Conservation (phyloP, 2,329 filamentous ascomycete species). For the Phoma sp. region DNA sequence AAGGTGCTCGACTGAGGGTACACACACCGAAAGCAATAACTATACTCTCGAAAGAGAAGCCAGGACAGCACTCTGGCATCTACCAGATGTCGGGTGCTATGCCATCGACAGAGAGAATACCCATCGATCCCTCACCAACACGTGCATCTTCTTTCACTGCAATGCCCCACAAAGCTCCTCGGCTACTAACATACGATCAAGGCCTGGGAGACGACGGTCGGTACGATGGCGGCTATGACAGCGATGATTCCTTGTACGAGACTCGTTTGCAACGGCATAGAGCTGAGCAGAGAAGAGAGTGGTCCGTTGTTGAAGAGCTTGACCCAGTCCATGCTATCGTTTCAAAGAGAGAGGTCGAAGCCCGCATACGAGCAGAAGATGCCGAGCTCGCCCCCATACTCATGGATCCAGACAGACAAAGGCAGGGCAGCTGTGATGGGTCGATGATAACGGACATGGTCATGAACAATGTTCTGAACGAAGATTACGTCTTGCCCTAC, state of each 20-base stretch:
- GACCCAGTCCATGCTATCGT: slow-evolving; percentile 9
- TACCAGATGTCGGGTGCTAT: slow-evolving; percentile 11
- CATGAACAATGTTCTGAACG: slow-evolving; percentile 25
- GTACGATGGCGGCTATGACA: slow-evolving; percentile 9
- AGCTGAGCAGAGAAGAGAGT: slow-evolving; percentile 4
- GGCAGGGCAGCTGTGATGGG: slow-evolving; percentile 29
- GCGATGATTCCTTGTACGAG: slow-evolving; percentile 10
- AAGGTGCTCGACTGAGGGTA: slow-evolving; percentile 6
- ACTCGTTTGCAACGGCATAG: slow-evolving; percentile 5
- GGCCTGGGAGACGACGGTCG: not conserved
- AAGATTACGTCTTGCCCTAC: slow-evolving; percentile 25
- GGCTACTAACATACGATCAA: not conserved
- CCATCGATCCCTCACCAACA: slow-evolving; percentile 2
- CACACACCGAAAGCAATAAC: slow-evolving; percentile 2
- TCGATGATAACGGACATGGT: slow-evolving; percentile 25
- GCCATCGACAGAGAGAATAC: not conserved
- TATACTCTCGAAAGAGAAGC: not conserved
- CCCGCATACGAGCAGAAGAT: slow-evolving; percentile 25
- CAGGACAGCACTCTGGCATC: not conserved
- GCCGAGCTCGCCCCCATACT: slow-evolving; percentile 8
- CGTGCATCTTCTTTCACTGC: not conserved
- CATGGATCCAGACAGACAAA: slow-evolving; percentile 22
- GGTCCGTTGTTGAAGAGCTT: slow-evolving; percentile 9
- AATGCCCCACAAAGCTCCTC: not conserved
- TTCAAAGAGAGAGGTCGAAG: slow-evolving; percentile 21